These are phyloP conservation scores for Hemisphaericaspora nanyangensis DNA, from an alignment of 805 yeast genomes.

Conservation along the genomic window DNA sequence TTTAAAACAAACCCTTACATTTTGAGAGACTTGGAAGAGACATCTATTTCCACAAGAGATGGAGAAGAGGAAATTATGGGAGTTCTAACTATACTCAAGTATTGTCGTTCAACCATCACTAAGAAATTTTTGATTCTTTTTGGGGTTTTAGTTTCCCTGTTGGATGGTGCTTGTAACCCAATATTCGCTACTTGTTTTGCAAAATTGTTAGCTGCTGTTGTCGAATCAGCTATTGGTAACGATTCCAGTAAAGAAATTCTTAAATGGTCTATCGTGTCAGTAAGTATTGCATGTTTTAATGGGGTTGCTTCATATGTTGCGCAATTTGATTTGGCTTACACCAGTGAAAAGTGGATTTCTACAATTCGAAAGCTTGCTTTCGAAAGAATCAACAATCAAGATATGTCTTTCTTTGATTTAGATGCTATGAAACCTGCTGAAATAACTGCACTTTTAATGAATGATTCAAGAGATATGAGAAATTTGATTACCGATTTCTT, in stretches of 20 bases:
- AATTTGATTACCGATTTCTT: slow-evolving; percentile 60
- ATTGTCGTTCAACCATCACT: slow-evolving; percentile 18
- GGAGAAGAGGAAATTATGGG: slow-evolving; percentile 14
- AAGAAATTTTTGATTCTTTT: slow-evolving; percentile 24
- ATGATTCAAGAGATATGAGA: slow-evolving; percentile 78
- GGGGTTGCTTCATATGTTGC: slow-evolving; percentile 55
- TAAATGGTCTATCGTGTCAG: slow-evolving; percentile 67
- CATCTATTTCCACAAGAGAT: slow-evolving; percentile 4
- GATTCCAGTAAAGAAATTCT: slow-evolving; percentile 28
- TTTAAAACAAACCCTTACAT: slow-evolving; percentile 20
- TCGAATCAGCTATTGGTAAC: slow-evolving; percentile 39
- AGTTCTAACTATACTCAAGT: slow-evolving; percentile 20
- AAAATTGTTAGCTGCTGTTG: slow-evolving; percentile 59
- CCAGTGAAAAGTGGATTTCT: slow-evolving; percentile 68
- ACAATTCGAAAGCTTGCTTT: slow-evolving; percentile 50
- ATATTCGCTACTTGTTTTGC: slow-evolving; percentile 77
- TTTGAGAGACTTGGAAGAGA: slow-evolving; percentile 15
- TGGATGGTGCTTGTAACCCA: slow-evolving; percentile 68
- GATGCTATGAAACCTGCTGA: slow-evolving; percentile 44
- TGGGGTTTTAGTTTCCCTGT: slow-evolving; percentile 53
- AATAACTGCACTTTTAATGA: slow-evolving; percentile 64
- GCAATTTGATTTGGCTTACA: slow-evolving; percentile 46
- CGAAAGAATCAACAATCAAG: slow-evolving; percentile 46
- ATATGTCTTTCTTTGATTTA: slow-evolving; percentile 48
- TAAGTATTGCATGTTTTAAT: slow-evolving; percentile 59